A percentile compares a stretch with the other conserved stretches of the same genome.
phyloP scores from a whole-genome alignment of 371 early-diverging fungal species.

The Zychaea mexicana region DNA sequence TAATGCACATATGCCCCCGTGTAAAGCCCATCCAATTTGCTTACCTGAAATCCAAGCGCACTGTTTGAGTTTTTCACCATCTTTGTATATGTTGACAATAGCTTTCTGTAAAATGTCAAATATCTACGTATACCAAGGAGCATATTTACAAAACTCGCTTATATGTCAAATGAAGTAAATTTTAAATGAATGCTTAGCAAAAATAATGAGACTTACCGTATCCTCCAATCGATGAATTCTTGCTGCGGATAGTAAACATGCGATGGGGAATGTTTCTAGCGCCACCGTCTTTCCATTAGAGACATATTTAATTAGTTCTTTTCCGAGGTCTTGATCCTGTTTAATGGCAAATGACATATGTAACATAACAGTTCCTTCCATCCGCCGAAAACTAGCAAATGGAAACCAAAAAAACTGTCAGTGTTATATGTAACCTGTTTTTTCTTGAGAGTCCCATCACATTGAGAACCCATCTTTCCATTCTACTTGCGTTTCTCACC shows the following conservation, averaged over 20 bases:
- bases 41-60: slow-evolving; percentile 56
- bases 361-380: slow-evolving; percentile 64
- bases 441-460: too few relatives aligned
- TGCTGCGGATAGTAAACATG: slow-evolving; percentile 60
- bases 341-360: slow-evolving; percentile 66
- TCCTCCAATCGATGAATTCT: slow-evolving; percentile 64
- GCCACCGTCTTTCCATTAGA: slow-evolving; percentile 43
- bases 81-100: slow-evolving; percentile 51
- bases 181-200: too few relatives aligned
- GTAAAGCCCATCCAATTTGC: not conserved
- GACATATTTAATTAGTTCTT: slow-evolving; percentile 57
- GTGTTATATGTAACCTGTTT: too few relatives aligned
- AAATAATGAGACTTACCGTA: slow-evolving; percentile 25
- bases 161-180: too few relatives aligned
- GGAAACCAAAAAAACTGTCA: too few relatives aligned
- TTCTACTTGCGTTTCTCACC: not conserved
- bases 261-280: slow-evolving; percentile 53
- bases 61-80: slow-evolving; percentile 49
- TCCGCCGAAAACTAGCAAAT: slow-evolving; percentile 22
- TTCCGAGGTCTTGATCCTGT: slow-evolving; percentile 66
- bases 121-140: too few relatives aligned
- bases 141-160: too few relatives aligned
- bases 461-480: too few relatives aligned
- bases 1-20: too few relatives aligned
- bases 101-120: slow-evolving; percentile 54